Percentiles rank a stretch among this genome's conserved stretches.
Evolutionary conservation across 2,329 filamentous ascomycete species (phyloP).

Genomic region (Diplodia sapinea): DNA sequence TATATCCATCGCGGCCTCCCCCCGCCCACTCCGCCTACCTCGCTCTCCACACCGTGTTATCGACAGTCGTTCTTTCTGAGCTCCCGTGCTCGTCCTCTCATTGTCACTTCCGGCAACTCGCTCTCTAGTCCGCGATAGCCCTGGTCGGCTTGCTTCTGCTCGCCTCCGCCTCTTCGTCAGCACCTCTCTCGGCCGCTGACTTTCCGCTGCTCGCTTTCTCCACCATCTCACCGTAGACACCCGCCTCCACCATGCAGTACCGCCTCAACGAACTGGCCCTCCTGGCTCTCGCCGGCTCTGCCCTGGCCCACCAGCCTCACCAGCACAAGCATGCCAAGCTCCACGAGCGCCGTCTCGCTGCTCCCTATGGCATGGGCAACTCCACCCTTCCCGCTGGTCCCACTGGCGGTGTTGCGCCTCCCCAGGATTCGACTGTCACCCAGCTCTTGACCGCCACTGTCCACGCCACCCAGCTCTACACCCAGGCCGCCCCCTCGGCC

Average conservation of each 20-base stretch:
- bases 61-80: slow-evolving; percentile 45
- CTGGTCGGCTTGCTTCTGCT: slow-evolving; percentile 48
- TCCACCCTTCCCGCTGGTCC: slow-evolving; percentile 35
- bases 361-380: slow-evolving; percentile 39
- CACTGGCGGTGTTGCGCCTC: slow-evolving; percentile 13
- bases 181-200: slow-evolving; percentile 17
- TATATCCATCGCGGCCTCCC: slow-evolving; percentile 27
- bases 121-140: slow-evolving; percentile 45
- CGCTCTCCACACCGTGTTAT: slow-evolving; percentile 30
- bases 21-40: slow-evolving; percentile 28
- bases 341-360: slow-evolving; percentile 30
- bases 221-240: slow-evolving; percentile 29
- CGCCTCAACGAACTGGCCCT: slow-evolving; percentile 49
- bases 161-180: slow-evolving; percentile 21
- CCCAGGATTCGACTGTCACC: slow-evolving; percentile 35
- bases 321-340: slow-evolving; percentile 35
- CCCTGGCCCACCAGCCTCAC: slow-evolving; percentile 45
- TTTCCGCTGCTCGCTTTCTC: slow-evolving; percentile 34
- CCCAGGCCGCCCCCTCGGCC: slow-evolving; percentile 33
- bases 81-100: slow-evolving; percentile 43
- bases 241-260: slow-evolving; percentile 42
- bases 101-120: slow-evolving; percentile 45
- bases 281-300: slow-evolving; percentile 50
- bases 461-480: slow-evolving; percentile 36
- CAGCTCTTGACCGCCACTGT: slow-evolving; percentile 32